phyloP scores from a whole-genome alignment of 805 yeast species.

The Saccharomyces kudriavzevii region DNA sequence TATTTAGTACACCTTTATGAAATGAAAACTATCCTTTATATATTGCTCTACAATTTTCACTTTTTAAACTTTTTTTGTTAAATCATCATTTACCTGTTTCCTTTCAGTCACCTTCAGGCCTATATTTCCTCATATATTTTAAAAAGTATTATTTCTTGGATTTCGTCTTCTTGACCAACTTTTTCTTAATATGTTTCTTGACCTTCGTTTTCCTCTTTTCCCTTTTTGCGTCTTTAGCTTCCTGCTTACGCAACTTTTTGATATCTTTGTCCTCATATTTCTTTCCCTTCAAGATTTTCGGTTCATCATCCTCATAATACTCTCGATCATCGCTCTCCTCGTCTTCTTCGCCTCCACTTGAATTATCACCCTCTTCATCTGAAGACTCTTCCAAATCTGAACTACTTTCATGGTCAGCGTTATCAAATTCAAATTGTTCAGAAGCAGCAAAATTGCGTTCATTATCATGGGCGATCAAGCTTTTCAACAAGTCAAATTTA shows the following conservation, averaged over 20 bases:
- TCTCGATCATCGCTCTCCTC: slow-evolving; percentile 31
- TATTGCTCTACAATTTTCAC: neutral
- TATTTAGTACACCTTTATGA: neutral
- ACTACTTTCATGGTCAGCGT: slow-evolving; percentile 17
- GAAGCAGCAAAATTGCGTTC: slow-evolving; percentile 20
- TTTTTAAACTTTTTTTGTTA: neutral
- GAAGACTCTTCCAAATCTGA: slow-evolving; percentile 24
- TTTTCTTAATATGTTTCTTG: slow-evolving; percentile 77
- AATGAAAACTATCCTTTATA: neutral
- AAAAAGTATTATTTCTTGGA: slow-evolving; percentile 26
- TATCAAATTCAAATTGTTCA: slow-evolving; percentile 17
- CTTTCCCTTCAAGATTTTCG: slow-evolving; percentile 52
- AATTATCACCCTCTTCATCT: slow-evolving; percentile 24
- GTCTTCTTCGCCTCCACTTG: slow-evolving; percentile 24
- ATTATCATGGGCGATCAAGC: slow-evolving; percentile 43
- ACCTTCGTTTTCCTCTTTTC: slow-evolving; percentile 76
- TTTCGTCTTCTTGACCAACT: slow-evolving; percentile 52
- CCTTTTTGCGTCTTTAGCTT: slow-evolving; percentile 66
- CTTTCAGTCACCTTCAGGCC: neutral
- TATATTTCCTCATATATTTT: neutral
- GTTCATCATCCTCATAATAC: slow-evolving; percentile 32
- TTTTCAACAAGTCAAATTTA: slow-evolving; percentile 67
- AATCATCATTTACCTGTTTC: neutral
- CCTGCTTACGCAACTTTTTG: slow-evolving; percentile 66
- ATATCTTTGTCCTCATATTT: slow-evolving; percentile 70